phyloP scores from a whole-genome alignment of 306 rosid genomes.

The Parietaria judaica region DNA sequence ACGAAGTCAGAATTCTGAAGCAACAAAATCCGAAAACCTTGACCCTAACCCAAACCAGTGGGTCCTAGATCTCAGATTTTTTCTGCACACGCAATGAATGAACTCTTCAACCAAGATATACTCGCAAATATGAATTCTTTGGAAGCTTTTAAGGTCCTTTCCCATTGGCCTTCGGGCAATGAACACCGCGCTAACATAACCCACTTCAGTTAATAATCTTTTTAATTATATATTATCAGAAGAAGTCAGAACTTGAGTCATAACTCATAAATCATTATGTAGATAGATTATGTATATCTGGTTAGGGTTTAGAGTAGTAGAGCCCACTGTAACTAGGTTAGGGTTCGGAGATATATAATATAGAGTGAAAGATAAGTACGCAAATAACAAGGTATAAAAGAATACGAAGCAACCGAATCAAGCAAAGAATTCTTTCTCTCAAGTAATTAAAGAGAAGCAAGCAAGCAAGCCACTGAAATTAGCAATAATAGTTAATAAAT shows the following conservation, averaged over 20 bases:
- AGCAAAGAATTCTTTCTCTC: constrained; percentile 9
- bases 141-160: not conserved
- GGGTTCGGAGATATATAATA: constrained; percentile 15
- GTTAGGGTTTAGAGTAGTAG: constrained; percentile 11
- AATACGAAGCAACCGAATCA: constrained; percentile 20
- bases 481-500: not conserved
- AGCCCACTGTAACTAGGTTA: constrained; percentile 18
- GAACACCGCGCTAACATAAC: not conserved
- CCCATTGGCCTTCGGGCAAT: too few relatives aligned
- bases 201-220: not conserved
- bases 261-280: not conserved
- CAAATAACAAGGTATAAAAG: constrained; percentile 36
- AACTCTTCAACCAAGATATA: not conserved
- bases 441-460: constrained; percentile 1
- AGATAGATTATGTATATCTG: not conserved
- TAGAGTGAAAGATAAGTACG: constrained; percentile 8
- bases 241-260: not conserved
- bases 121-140: not conserved
- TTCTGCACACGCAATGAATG: constrained; percentile 1
- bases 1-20: too few relatives aligned
- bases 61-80: not conserved
- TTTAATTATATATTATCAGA: not conserved
- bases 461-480: not conserved
- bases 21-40: not conserved
- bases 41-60: not conserved